Conservation (phyloP, 1,284 basidiomycete species). For the Cryptococcus amylolentus region DNA sequence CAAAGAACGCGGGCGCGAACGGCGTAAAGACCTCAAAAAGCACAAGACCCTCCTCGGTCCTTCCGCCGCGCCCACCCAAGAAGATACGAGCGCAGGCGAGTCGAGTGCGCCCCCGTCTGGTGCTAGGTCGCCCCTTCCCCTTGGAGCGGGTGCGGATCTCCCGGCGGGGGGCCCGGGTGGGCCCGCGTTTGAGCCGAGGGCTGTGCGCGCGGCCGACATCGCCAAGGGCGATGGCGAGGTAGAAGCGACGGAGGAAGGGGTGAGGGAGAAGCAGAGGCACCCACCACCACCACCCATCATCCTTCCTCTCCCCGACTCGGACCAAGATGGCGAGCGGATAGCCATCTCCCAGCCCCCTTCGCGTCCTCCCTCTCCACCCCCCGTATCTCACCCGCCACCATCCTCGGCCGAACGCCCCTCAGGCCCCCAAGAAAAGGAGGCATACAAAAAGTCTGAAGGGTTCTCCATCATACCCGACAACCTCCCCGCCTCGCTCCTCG, state of each 20-base stretch:
- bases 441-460: constrained; percentile 12
- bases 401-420: too few species aligned
- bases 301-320: too few species aligned
- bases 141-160: too few species aligned
- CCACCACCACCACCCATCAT: too few species aligned
- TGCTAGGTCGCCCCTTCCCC: too few species aligned
- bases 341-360: too few species aligned
- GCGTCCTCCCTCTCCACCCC: too few species aligned
- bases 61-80: background rate
- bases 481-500: constrained; percentile 15
- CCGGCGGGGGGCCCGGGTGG: too few species aligned
- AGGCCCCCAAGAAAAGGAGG: background rate
- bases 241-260: background rate
- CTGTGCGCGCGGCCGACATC: background rate
- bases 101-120: too few species aligned
- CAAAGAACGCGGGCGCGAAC: constrained; percentile 34
- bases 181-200: background rate
- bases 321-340: too few species aligned
- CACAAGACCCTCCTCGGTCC: constrained; percentile 10
- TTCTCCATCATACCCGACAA: constrained; percentile 41
- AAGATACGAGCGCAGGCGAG: too few species aligned
- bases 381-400: too few species aligned
- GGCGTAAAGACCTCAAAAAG: constrained; percentile 30
- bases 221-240: background rate
- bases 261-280: background rate